A percentile compares a stretch with the other conserved stretches of the same genome.
phyloP scores from a whole-genome alignment of 805 yeast genomes.

The Kazachstania africana region DNA sequence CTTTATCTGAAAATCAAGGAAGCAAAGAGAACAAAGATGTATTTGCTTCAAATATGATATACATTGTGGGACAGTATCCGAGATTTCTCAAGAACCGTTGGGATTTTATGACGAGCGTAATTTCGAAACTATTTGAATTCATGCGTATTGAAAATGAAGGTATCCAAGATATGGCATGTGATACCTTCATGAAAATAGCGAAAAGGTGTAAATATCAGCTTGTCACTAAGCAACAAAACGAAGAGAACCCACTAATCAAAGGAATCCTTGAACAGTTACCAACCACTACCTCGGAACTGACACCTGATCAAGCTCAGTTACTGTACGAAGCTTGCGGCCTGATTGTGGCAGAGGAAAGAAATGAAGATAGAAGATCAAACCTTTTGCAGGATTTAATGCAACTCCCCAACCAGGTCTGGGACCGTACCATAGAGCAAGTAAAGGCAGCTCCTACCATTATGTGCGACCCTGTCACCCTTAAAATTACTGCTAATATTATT shows the following conservation, averaged over 20 bases:
- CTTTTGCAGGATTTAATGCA: constrained; percentile 67
- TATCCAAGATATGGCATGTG: constrained; percentile 99
- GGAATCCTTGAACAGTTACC: constrained; percentile 73
- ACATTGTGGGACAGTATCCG: constrained; percentile 97
- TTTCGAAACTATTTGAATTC: constrained; percentile 85
- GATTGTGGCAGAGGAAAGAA: constrained; percentile 73
- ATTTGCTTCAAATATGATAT: constrained; percentile 96
- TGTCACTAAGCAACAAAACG: constrained; percentile 73
- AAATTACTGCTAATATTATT: constrained; percentile 78
- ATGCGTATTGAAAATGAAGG: constrained; percentile 99
- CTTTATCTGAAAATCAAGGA: constrained; percentile 81
- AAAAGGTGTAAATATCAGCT: constrained; percentile 89
- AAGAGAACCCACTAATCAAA: constrained; percentile 62
- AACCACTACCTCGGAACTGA: constrained; percentile 74
- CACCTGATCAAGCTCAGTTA: constrained; percentile 90
- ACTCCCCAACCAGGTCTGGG: constrained; percentile 88
- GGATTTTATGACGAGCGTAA: constrained; percentile 89
- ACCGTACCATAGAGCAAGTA: constrained; percentile 67
- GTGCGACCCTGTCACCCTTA: constrained; percentile 65
- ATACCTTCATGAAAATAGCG: constrained; percentile 89
- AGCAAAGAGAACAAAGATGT: constrained; percentile 96
- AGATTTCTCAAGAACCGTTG: constrained; percentile 93
- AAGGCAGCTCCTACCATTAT: constrained; percentile 65
- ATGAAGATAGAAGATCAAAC: constrained; percentile 49
- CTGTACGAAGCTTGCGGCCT: constrained; percentile 94